Conservation (phyloP, 441 rosid species). For the Francoa sonchifolia region DNA sequence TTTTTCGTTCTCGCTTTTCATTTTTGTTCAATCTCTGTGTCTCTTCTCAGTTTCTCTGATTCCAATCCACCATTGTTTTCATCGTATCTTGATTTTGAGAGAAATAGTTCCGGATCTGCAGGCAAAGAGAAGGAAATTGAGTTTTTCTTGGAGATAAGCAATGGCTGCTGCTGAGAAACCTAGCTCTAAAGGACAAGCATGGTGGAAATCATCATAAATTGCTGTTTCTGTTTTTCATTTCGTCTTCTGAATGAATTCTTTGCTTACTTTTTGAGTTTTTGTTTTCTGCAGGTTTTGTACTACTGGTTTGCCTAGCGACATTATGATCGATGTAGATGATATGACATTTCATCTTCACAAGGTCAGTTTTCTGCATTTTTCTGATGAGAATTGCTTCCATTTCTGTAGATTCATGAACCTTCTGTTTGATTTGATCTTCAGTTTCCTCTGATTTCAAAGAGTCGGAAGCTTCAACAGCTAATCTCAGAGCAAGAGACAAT, state of each 20-base stretch:
- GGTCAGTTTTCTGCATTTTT: conserved; percentile 23
- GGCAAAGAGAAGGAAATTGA: too few relatives aligned
- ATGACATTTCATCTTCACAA: conserved; percentile 69
- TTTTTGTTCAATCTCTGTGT: too few relatives aligned
- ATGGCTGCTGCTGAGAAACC: conserved; percentile 70
- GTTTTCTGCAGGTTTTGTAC: conserved; percentile 49
- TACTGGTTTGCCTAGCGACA: conserved; percentile 61
- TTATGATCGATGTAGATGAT: conserved; percentile 49
- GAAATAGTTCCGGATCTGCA: too few relatives aligned
- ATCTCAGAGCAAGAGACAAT: conserved; percentile 44
- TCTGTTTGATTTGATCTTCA: conserved; percentile 12
- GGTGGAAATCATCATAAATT: conserved; percentile 24
- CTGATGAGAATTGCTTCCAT: too few relatives aligned
- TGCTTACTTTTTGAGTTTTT: background rate
- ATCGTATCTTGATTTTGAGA: too few relatives aligned
- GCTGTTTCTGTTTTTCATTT: background rate
- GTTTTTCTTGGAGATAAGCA: background rate
- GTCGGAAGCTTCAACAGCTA: conserved; percentile 42
- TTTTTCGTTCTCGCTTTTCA: too few relatives aligned
- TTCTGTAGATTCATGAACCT: background rate
- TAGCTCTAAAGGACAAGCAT: conserved; percentile 78
- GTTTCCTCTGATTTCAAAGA: conserved; percentile 76
- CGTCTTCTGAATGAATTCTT: background rate
- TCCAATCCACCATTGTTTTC: too few relatives aligned
- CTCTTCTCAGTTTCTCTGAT: too few relatives aligned